A percentile compares a stretch with the other conserved stretches of the same genome.
phyloP scores from a whole-genome alignment of 176 grass and related monocot genomes.

The Miscanthus lutarioriparius region DNA sequence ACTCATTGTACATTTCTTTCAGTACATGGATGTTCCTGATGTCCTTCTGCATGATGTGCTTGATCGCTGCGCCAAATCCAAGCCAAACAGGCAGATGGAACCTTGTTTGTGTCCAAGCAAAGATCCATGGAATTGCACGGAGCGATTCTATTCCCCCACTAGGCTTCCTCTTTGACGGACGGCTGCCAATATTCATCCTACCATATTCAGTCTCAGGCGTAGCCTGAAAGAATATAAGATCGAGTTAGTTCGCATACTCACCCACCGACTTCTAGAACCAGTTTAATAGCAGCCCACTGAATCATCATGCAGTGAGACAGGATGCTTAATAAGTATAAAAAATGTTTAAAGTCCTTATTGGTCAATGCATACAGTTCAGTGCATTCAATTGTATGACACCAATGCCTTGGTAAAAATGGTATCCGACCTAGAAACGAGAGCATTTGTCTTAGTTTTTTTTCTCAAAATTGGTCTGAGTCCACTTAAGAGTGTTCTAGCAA shows the following conservation, averaged over 20 bases:
- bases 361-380: neutral
- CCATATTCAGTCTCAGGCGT: conserved; percentile 97
- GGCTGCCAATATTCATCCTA: conserved; percentile 99
- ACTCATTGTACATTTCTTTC: conserved; percentile 97
- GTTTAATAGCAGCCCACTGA: neutral
- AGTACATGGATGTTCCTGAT: conserved; percentile 72
- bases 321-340: neutral
- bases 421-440: neutral
- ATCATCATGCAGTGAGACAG: neutral
- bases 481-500: neutral
- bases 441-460: neutral
- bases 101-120: conserved; percentile 99
- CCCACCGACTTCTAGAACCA: neutral
- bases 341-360: neutral
- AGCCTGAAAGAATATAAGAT: conserved; percentile 57
- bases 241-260: neutral
- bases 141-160: conserved; percentile 96
- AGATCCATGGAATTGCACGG: conserved; percentile 99
- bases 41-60: conserved; percentile 75
- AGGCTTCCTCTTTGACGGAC: conserved; percentile 95
- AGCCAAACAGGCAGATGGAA: conserved; percentile 99
- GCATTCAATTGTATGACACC: neutral
- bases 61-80: conserved; percentile 86
- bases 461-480: neutral
- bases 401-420: conserved; percentile 1